Evolutionary conservation across 78 protist species (phyloP), one percentile per base, ranked within the genome.

Genomic region (Dictyostelium discoideum): DNA sequence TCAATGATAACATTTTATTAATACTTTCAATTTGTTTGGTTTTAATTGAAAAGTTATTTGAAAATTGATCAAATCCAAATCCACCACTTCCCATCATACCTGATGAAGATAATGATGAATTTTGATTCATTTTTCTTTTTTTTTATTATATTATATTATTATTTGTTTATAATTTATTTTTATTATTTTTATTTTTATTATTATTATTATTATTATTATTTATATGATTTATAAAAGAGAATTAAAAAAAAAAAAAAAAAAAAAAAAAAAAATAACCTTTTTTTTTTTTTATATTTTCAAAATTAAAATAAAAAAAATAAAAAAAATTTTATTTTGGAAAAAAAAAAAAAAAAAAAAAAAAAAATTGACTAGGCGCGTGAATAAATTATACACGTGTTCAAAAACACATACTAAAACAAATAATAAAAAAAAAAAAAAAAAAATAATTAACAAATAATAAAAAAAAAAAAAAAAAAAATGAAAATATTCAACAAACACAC

Each of bases 11-110:
- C 95, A 90, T 90, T 32, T 50, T 32, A 82, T 90, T 90, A 2
- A 63, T 42, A n/a, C 54, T 39, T 46, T 90, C 95, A n/a, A 82
- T 82, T 73, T 90, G 95, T 80, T 82, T 90, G 13, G 76, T 78
- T 44, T 46, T 63, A 48, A 90, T 90, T 73, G 95, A 90, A 85
- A 90, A 90, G 54, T 50, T 81, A 50, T 54, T 81, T n/a, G 48
- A 44, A 81, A 81, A 81, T 81, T 50, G 86, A 81, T 81, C 86
- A 81, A 81, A 81, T 10, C 86, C 86, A 74, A 74, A 74, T 74
- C 81, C 81, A 32, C 46, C 46, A 26, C 22, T 37, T 5, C 40
- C 40, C 69, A 60, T 60, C 69, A 60, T 60, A 60, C 69, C 69
- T 60, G 69, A 60, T 60, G 69, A 60, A 5, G n/a, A 5, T 60